A percentile compares a stretch with the other conserved stretches of the same genome.
These are phyloP conservation scores for Paraleonurus japonicus DNA, from an alignment of 257 asterid genomes.

Conservation along the genomic window DNA sequence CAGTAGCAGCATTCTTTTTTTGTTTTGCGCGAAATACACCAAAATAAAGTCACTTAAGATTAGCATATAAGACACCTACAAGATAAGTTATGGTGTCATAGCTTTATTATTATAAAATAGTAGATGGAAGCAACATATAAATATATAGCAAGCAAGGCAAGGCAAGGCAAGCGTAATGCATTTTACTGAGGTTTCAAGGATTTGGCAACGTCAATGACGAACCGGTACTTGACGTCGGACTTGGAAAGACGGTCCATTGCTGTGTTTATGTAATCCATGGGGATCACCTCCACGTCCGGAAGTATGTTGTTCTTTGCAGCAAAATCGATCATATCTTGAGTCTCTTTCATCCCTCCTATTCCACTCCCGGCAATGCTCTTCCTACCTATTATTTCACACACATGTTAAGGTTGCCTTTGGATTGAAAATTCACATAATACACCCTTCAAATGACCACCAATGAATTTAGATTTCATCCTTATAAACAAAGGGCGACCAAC, in stretches of 20 bases:
- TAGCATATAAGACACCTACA: too few species aligned
- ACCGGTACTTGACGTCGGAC: conserved; percentile 42
- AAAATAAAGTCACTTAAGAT: too few species aligned
- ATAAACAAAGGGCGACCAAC: not conserved
- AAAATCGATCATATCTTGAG: conserved; percentile 47
- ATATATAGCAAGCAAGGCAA: not conserved
- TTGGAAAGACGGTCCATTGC: conserved; percentile 47
- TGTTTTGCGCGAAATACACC: too few species aligned
- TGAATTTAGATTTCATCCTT: not conserved
- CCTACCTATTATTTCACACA: conserved; percentile 24
- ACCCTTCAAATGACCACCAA: not conserved
- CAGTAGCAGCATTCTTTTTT: too few species aligned
- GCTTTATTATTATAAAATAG: too few species aligned
- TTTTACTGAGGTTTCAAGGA: conserved; percentile 15
- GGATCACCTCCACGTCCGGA: conserved; percentile 44
- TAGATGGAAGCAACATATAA: too few species aligned
- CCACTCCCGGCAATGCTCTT: conserved; percentile 34
- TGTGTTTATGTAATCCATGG: conserved; percentile 42
- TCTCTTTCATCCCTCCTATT: conserved; percentile 44
- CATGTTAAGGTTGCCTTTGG: not conserved
- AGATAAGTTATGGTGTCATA: too few species aligned
- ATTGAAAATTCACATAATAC: not conserved
- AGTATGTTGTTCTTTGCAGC: conserved; percentile 37
- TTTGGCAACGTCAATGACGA: conserved; percentile 39
- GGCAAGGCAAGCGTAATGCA: not conserved